Evolutionary conservation across 164 flowering plant species (phyloP), one percentile per base, ranked within the genome.

Genomic region (Stephania cephalantha): DNA sequence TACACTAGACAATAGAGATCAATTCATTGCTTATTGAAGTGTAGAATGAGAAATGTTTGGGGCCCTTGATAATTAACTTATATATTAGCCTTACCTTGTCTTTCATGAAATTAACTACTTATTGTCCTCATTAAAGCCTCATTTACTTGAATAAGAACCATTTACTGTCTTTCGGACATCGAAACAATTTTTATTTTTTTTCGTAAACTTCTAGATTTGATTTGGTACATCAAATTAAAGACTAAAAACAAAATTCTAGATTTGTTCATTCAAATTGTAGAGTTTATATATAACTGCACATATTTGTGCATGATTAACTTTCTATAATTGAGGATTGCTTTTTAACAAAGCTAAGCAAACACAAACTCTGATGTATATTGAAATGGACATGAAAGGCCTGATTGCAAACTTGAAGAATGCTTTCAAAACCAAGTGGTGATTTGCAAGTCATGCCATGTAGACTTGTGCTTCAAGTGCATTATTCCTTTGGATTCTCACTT

Each of bases 361-460:
- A 58, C 64, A 58, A 15, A n/a, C 64, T 50, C 6, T 15, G 64
- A 2, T 58, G 25, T 25, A 9, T 9, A 50, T 2, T 9, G 64
- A 58, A 58, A n/a, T 58, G 20, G 20, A 18, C 64, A 58, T 15
- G n/a, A 58, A 35, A n/a, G 64, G 64, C 64, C 64, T 58, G 64
- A 58, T 58, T 3, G 64, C 20, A 58, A 58, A 58, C 64, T 58
- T 58, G n/a, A 58, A 18, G 64, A 55, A 58, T 15, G 64, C 64
- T 58, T 58, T 58, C 10, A 10, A 46, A 78, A 79, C 42, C 78
- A 82, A 84, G 79, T 86, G 84, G 90, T 93, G 79, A 81, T 86
- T 89, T 93, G 87, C 86, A 93, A 91, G 95, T 73, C 93, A 93
- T 85, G 86, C 85, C 55, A 88, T 73, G 74, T 74, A 83, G 80